A percentile compares a stretch with the other conserved stretches of the same genome.
Conservation (phyloP, 1,284 basidiomycete genomes). For the Pseudozyma sp. region DNA sequence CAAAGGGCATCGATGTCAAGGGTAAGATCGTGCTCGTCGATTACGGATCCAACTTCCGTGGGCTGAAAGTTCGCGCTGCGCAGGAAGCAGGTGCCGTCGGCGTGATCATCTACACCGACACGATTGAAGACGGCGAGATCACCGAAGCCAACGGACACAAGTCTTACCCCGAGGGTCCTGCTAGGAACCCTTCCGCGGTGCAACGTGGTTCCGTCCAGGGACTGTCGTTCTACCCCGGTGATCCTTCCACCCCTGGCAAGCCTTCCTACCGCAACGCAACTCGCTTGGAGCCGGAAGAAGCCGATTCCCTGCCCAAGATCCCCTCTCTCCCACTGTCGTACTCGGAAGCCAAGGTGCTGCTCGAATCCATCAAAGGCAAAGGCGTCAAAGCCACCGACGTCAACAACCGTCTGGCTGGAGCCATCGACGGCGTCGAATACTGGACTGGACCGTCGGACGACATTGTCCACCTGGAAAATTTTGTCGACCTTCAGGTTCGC, state of each 20-base stretch:
- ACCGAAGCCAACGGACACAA: conserved; percentile 76
- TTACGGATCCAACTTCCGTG: conserved; percentile 85
- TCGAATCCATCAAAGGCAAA: conserved; percentile 69
- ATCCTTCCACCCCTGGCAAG: conserved; percentile 85
- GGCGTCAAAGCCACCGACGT: conserved; percentile 73
- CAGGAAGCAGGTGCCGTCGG: conserved; percentile 80
- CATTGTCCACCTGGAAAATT: conserved; percentile 50
- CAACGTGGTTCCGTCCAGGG: conserved; percentile 85
- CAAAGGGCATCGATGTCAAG: conserved; percentile 77
- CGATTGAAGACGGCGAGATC: conserved; percentile 85
- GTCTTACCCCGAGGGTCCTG: conserved; percentile 84
- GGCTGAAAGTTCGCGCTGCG: conserved; percentile 83
- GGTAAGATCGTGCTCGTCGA: conserved; percentile 86
- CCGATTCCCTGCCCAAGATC: conserved; percentile 80
- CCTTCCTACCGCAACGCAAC: conserved; percentile 88
- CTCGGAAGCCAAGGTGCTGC: conserved; percentile 71
- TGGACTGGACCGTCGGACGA: conserved; percentile 70
- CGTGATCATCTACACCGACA: conserved; percentile 83
- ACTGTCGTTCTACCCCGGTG: conserved; percentile 81
- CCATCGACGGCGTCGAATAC: conserved; percentile 71
- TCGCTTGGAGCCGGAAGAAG: conserved; percentile 72
- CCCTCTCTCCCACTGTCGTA: conserved; percentile 78
- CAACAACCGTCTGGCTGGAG: conserved; percentile 72
- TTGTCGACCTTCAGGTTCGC: conserved; percentile 51
- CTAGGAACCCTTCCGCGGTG: conserved; percentile 78